Conservation (phyloP, 257 asterid genomes). For the Primulina huaijiensis region DNA sequence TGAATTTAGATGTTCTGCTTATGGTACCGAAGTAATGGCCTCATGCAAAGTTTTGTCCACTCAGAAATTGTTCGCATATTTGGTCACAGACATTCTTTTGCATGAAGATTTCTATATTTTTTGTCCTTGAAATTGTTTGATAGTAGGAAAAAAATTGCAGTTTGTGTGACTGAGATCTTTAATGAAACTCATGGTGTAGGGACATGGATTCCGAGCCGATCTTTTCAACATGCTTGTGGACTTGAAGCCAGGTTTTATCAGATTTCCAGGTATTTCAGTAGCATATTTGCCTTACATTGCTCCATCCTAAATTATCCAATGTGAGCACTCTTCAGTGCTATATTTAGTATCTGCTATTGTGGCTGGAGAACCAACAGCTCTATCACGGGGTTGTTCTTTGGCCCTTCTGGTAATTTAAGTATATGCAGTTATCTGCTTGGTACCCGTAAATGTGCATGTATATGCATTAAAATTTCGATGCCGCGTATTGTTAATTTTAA, state of each 20-base stretch:
- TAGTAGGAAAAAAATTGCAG: background rate
- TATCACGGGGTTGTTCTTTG: background rate
- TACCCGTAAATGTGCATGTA: too few species aligned
- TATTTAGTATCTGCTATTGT: too few species aligned
- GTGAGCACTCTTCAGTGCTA: background rate
- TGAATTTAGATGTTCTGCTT: background rate
- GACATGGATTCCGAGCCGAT: conserved; percentile 89
- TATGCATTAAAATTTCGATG: too few species aligned
- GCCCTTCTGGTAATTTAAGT: background rate
- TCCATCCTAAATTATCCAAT: background rate
- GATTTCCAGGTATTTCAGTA: conserved; percentile 76
- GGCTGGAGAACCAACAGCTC: background rate
- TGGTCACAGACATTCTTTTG: background rate
- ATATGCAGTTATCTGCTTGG: too few species aligned
- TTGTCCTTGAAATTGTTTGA: background rate
- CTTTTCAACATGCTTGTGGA: conserved; percentile 82
- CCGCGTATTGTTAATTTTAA: too few species aligned
- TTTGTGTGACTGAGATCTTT: conserved; percentile 11
- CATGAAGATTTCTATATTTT: background rate
- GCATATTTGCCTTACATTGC: too few species aligned
- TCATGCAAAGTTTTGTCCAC: background rate
- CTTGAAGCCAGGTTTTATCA: conserved; percentile 75
- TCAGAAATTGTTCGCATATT: background rate
- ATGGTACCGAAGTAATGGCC: background rate
- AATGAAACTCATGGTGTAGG: conserved; percentile 41